Evolutionary conservation across 148 eudicot genomes (phyloP).

Genomic region (Camellia sinensis): DNA sequence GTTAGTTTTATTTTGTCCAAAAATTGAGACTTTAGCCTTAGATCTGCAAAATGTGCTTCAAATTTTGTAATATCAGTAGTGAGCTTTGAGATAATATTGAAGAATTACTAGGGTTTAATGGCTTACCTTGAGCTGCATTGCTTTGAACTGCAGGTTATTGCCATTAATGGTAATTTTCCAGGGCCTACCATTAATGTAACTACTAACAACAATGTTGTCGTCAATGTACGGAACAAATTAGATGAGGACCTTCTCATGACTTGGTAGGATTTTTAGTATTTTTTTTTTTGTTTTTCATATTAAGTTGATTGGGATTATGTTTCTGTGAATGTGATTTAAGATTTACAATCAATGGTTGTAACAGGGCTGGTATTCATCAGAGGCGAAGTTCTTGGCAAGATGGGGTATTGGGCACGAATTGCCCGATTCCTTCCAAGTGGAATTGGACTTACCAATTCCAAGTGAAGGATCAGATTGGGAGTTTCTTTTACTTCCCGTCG

Average conservation of each 20-base stretch:
- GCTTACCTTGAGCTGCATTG: conserved; percentile 11
- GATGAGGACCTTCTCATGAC: conserved; percentile 81
- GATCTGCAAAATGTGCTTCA: conserved; percentile 52
- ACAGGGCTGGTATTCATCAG: conserved; percentile 82
- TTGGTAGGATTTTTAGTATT: conserved; percentile 46
- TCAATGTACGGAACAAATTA: conserved; percentile 83
- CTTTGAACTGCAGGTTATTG: conserved; percentile 74
- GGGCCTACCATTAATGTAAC: conserved; percentile 83
- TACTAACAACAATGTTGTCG: conserved; percentile 80
- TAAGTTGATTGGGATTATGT: not conserved
- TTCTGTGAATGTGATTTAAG: not conserved
- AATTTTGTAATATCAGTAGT: not conserved
- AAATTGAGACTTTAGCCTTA: conserved; percentile 28
- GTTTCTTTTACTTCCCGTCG: conserved; percentile 94
- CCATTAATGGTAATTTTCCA: conserved; percentile 87
- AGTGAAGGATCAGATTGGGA: conserved; percentile 96
- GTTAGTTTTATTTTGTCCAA: conserved; percentile 28
- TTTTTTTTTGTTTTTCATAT: not conserved
- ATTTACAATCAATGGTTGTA: conserved; percentile 7
- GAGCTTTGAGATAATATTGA: not conserved
- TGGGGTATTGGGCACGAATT: conserved; percentile 87
- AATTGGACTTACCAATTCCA: conserved; percentile 96
- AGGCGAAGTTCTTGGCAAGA: conserved; percentile 88
- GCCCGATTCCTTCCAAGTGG: conserved; percentile 98
- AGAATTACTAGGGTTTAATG: conserved; percentile 1